Evolutionary conservation across 1,139 yeast genomes (phyloP), one percentile per base, ranked within the genome.

Genomic region (Wickerhamomyces sp.): DNA sequence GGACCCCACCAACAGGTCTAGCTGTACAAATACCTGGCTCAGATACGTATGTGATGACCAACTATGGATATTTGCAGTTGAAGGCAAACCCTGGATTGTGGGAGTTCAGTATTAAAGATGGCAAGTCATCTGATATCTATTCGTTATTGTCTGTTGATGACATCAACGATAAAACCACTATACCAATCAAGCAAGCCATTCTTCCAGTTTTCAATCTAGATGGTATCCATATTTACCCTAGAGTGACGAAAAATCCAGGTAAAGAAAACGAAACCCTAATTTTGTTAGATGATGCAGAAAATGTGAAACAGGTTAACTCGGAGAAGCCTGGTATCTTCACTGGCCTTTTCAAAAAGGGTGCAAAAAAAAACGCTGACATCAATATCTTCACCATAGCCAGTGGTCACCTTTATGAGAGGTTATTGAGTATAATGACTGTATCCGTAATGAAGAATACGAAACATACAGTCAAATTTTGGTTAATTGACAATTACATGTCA

Each of bases 381-480:
- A 87, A 92, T 58, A 81, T 90, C 28, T 89, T 88, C 59, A 74
- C 95, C 0, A 81, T 88, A 28, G 90, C 96, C 0, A 77, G 89
- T 45, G 95, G 95, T 0, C 83, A 75, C 40, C 60, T 78, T 28
- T 87, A 89, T 55, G 97, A 90, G 56, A 66, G 86, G 41, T 70
- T 84, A 33, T 59, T 84, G 42, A 70, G 81, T 25, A 82, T 83
- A 18, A 89, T 90, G 96, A 79, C 86, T 37, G 76, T 79, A 0
- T 81, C 95, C 4, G 89, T 88, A 1, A 72, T 76, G 68, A 64
- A 69, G 25, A 78, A 81, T 47, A 76, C 92, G 0, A 58, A 69
- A 1, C 74, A 74, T 39, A 69, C 77, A 5, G 81, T 88, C 24
- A 88, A 84, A 56, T 87, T 92, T 55, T 92, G 97, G 97, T 66